Conservation (phyloP, 352 stramenopile genomes). For the Pythium vanterpoolii region DNA sequence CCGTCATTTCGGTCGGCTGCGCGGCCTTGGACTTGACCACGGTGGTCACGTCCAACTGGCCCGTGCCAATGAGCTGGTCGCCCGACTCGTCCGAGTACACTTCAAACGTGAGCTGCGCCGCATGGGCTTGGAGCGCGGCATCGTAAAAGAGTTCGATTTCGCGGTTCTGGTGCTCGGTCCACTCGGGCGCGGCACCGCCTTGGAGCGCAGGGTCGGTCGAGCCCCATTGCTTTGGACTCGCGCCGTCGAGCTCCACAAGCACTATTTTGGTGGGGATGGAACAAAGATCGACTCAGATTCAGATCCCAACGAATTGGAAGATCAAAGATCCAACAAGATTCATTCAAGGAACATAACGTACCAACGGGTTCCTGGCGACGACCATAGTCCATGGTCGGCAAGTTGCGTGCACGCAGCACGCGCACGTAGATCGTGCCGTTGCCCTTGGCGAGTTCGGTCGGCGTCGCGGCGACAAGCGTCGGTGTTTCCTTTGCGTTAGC, state of each 20-base stretch:
- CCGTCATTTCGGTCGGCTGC: constrained; percentile 32
- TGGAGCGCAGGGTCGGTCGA: constrained; percentile 66
- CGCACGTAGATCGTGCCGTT: constrained; percentile 79
- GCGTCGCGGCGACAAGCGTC: constrained; percentile 11
- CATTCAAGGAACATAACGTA: constrained; percentile 13
- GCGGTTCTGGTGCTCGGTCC: constrained; percentile 65
- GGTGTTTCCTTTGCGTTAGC: constrained; percentile 6
- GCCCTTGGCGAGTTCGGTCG: constrained; percentile 13
- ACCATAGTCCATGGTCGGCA: constrained; percentile 77
- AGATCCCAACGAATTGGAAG: constrained; percentile 3
- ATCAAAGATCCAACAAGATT: constrained; percentile 13
- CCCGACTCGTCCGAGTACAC: constrained; percentile 71
- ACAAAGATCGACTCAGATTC: neutral
- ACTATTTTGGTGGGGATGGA: constrained; percentile 31
- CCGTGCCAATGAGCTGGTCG: constrained; percentile 72
- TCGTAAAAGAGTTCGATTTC: constrained; percentile 85
- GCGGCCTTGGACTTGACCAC: constrained; percentile 41
- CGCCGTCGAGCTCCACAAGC: constrained; percentile 63
- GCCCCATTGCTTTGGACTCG: constrained; percentile 52
- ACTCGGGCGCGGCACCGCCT: constrained; percentile 59
- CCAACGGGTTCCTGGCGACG: constrained; percentile 78
- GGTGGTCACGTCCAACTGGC: constrained; percentile 43
- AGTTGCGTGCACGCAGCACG: constrained; percentile 52
- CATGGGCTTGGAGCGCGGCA: constrained; percentile 42
- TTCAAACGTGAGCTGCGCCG: constrained; percentile 53